Evolutionary conservation across 768 basidiomycete species (phyloP).

Genomic region (Lentinula guzmanii): DNA sequence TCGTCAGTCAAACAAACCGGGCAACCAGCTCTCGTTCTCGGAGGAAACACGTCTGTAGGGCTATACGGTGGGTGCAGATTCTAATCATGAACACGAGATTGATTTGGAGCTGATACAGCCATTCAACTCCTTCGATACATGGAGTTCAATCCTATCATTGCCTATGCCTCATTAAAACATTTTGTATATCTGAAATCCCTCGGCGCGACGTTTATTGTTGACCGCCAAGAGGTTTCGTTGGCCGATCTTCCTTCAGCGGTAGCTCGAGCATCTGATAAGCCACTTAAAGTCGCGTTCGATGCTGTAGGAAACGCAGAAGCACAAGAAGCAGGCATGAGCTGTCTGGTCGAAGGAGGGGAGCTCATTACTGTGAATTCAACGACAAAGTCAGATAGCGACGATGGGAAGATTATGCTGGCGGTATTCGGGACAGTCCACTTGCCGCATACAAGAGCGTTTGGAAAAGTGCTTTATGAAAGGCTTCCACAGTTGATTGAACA

Average conservation of each 20-base stretch:
- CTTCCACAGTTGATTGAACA: neutral
- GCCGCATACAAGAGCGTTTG: conserved; percentile 1
- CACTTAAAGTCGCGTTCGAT: neutral
- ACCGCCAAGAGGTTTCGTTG: neutral
- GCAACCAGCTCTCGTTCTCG: conserved; percentile 39
- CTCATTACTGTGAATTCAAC: neutral
- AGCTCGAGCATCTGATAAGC: neutral
- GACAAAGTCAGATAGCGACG: conserved; percentile 2
- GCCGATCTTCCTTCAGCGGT: neutral
- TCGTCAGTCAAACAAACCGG: conserved; percentile 33
- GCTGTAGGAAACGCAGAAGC: neutral
- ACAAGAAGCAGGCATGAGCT: neutral
- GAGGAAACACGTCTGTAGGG: conserved; percentile 43
- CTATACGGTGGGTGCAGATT: conserved; percentile 30
- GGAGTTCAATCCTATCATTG: conserved; percentile 21
- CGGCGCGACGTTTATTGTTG: conserved; percentile 20
- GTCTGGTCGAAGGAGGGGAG: neutral
- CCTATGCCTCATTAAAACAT: conserved; percentile 20
- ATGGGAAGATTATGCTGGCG: conserved; percentile 12
- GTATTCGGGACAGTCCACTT: conserved; percentile 10
- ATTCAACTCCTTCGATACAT: conserved; percentile 21
- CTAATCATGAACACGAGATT: neutral
- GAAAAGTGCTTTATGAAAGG: neutral
- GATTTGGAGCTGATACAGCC: neutral
- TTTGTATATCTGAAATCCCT: conserved; percentile 16